phyloP scores from a whole-genome alignment of 23 red algal species.

The Agarophyton chilense region DNA sequence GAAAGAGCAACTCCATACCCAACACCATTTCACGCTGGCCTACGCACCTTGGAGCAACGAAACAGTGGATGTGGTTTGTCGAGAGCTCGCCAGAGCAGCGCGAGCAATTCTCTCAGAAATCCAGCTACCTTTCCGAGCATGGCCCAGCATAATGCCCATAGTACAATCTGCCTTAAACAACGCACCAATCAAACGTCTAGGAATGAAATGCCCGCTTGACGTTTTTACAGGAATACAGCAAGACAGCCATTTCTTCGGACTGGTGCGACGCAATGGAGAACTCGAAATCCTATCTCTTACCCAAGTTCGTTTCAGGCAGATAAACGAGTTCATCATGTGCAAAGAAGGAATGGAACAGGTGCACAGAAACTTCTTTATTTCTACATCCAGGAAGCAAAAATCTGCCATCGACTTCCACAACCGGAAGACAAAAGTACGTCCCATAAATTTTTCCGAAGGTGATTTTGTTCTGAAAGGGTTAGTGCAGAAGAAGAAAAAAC shows the following conservation, averaged over 20 bases:
- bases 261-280: neutral
- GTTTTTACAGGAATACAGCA: conserved; percentile 17
- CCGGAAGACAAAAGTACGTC: neutral
- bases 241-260: neutral
- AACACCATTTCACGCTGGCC: conserved; percentile 51
- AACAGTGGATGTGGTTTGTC: conserved; percentile 14
- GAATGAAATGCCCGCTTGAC: neutral
- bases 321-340: too few relatives aligned
- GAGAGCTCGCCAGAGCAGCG: neutral
- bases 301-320: neutral
- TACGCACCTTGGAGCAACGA: conserved; percentile 43
- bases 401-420: neutral
- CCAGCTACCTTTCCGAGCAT: neutral
- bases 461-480: conserved; percentile 31
- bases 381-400: neutral
- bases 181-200: neutral
- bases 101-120: neutral
- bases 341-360: neutral
- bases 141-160: neutral
- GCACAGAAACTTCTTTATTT: neutral
- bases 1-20: neutral
- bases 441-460: conserved; percentile 9
- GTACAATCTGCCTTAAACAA: conserved; percentile 35
- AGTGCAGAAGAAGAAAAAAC: neutral
- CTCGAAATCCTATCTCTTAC: too few relatives aligned